These are phyloP conservation scores for Lasiodiplodia citricola DNA, from an alignment of 2,329 filamentous ascomycete species.

Conservation along the genomic window DNA sequence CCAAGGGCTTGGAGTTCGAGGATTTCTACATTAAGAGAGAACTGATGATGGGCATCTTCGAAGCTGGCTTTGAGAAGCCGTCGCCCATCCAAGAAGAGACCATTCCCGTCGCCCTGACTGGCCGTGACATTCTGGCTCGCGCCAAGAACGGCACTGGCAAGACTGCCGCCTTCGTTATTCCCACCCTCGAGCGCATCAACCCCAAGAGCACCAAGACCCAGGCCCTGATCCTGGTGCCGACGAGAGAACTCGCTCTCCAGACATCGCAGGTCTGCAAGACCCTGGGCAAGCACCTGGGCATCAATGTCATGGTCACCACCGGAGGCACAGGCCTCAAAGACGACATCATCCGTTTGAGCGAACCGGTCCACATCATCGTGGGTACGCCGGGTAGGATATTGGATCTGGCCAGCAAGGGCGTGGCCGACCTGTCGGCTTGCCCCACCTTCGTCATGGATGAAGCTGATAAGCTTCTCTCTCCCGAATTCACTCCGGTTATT, in stretches of 20 bases:
- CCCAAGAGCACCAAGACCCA: conserved; percentile 96
- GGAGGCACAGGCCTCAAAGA: conserved; percentile 94
- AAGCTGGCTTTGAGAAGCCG: conserved; percentile 97
- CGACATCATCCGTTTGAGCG: conserved; percentile 93
- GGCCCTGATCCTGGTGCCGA: conserved; percentile 94
- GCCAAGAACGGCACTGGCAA: conserved; percentile 99
- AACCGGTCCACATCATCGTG: conserved; percentile 95
- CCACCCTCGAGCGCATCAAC: conserved; percentile 93
- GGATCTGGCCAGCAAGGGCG: conserved; percentile 93
- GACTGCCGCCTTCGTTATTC: conserved; percentile 97
- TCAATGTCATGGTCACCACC: conserved; percentile 99
- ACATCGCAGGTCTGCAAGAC: conserved; percentile 99
- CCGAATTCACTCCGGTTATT: conserved; percentile 96
- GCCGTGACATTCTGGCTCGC: conserved; percentile 91
- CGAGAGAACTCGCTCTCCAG: conserved; percentile 94
- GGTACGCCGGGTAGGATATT: conserved; percentile 96
- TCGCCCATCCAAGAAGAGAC: conserved; percentile 99
- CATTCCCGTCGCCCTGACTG: conserved; percentile 93
- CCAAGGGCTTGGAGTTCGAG: conserved; percentile 96
- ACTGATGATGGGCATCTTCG: conserved; percentile 98
- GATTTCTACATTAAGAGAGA: conserved; percentile 95
- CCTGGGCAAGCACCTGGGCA: conserved; percentile 91
- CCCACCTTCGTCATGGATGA: conserved; percentile 99
- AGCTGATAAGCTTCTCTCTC: conserved; percentile 94
- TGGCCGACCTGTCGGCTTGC: conserved; percentile 94